Evolutionary conservation across 257 asterid genomes (phyloP).

Genomic region (Petrea volubilis): DNA sequence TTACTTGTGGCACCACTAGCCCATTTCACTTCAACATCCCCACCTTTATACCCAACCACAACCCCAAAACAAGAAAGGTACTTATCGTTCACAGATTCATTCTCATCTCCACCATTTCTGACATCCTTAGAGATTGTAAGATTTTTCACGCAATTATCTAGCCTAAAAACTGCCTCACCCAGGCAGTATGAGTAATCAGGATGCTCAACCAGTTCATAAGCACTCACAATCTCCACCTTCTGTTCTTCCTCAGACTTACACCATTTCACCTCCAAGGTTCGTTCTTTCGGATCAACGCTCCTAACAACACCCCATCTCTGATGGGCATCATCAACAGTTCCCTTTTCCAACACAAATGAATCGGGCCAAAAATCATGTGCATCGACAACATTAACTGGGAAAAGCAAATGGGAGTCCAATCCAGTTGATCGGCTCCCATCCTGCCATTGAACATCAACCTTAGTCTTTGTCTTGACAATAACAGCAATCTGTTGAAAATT

Average conservation of each 20-base stretch:
- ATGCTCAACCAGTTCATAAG: constrained; percentile 88
- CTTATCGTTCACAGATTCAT: constrained; percentile 21
- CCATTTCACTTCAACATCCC: constrained; percentile 83
- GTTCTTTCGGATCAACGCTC: constrained; percentile 75
- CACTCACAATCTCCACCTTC: constrained; percentile 78
- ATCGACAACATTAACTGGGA: constrained; percentile 63
- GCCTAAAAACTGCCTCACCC: constrained; percentile 68
- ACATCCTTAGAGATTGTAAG: constrained; percentile 17
- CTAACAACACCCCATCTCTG: constrained; percentile 72
- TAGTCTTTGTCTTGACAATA: constrained; percentile 66
- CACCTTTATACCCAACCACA: constrained; percentile 57
- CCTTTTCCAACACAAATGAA: constrained; percentile 77
- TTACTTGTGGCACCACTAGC: constrained; percentile 66
- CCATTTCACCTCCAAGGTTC: constrained; percentile 85
- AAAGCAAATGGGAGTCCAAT: constrained; percentile 58
- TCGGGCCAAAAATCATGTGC: constrained; percentile 88
- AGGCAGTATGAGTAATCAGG: constrained; percentile 62
- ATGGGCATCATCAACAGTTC: constrained; percentile 43
- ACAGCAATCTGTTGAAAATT: constrained; percentile 51
- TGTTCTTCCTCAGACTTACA: constrained; percentile 38
- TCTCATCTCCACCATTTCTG: constrained; percentile 27
- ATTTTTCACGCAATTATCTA: constrained; percentile 8
- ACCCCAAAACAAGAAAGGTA: constrained; percentile 65
- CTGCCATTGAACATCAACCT: constrained; percentile 87
- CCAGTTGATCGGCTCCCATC: constrained; percentile 71